phyloP scores from a whole-genome alignment of 192 early-diverging fungal species.

The Anaeromyces robustus region DNA sequence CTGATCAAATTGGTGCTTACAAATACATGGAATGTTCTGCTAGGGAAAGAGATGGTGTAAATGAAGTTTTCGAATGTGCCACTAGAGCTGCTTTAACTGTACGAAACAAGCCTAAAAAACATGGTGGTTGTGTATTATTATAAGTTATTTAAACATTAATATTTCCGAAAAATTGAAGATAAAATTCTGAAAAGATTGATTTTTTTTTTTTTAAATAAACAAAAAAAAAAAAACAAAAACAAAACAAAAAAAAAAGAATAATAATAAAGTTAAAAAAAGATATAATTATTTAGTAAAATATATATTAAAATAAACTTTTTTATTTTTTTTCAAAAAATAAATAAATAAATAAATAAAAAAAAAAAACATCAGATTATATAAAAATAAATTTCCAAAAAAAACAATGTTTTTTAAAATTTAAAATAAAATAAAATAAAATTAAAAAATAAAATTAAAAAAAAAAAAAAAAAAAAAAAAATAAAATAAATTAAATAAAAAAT shows the following conservation, averaged over 20 bases:
- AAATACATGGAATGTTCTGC: constrained; percentile 87
- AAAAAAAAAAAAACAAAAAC: not conserved
- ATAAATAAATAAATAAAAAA: too few relatives aligned
- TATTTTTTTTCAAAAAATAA: too few relatives aligned
- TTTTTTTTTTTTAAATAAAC: not conserved
- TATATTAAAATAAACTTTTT: too few relatives aligned
- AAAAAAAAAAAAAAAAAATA: too few relatives aligned
- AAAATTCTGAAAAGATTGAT: not conserved
- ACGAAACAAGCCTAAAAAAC: not conserved
- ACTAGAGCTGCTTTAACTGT: constrained; percentile 61
- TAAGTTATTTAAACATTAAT: not conserved
- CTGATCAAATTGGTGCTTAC: constrained; percentile 69
- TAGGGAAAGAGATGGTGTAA: constrained; percentile 60
- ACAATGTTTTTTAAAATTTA: too few relatives aligned
- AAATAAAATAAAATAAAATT: too few relatives aligned
- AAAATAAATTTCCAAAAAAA: too few relatives aligned
- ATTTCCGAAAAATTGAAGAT: not conserved
- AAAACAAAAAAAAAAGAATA: too few relatives aligned
- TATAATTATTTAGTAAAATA: not conserved
- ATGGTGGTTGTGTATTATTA: not conserved
- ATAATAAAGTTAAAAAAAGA: not conserved
- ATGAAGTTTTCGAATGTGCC: constrained; percentile 71
- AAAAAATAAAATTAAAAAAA: too few relatives aligned
- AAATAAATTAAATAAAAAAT: too few relatives aligned
- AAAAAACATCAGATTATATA: too few relatives aligned